Percentiles rank a stretch among this genome's conserved stretches.
Evolutionary conservation across 176 grass and related monocot species (phyloP).

Genomic region (Aechmea fasciata): DNA sequence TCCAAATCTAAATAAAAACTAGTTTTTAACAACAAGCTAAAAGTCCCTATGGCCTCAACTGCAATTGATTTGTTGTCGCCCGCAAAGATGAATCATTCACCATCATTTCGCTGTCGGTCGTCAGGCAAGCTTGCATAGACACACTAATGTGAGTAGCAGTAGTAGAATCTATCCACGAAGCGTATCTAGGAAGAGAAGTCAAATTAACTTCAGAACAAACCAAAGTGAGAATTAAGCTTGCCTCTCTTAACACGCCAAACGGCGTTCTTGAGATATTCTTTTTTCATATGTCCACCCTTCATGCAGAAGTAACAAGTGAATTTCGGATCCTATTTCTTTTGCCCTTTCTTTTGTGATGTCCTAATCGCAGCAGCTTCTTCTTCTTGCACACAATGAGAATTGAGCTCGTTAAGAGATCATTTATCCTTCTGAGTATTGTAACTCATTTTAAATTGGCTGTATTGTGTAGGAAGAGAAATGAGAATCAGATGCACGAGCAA

Average conservation of each 20-base stretch:
- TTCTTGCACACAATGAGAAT: too few relatives aligned
- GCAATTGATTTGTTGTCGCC: not conserved
- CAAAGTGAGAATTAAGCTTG: not conserved
- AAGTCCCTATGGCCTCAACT: not conserved
- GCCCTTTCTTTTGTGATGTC: not conserved
- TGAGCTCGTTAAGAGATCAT: too few relatives aligned
- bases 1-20: conserved; percentile 12
- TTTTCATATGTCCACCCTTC: not conserved
- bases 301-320: not conserved
- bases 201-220: conserved; percentile 19
- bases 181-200: not conserved
- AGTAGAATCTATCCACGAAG: conserved; percentile 6
- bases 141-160: conserved; percentile 11
- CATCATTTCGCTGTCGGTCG: not conserved
- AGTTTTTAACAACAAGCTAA: conserved; percentile 8
- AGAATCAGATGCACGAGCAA: not conserved
- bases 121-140: not conserved
- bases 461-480: not conserved
- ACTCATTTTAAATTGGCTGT: not conserved
- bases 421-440: too few relatives aligned
- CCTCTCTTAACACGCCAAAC: not conserved
- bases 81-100: conserved; percentile 14
- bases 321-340: not conserved
- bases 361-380: not conserved
- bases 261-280: not conserved